Conservation (phyloP, 192 early-diverging fungal genomes). For the Chytriomyces confervae region DNA sequence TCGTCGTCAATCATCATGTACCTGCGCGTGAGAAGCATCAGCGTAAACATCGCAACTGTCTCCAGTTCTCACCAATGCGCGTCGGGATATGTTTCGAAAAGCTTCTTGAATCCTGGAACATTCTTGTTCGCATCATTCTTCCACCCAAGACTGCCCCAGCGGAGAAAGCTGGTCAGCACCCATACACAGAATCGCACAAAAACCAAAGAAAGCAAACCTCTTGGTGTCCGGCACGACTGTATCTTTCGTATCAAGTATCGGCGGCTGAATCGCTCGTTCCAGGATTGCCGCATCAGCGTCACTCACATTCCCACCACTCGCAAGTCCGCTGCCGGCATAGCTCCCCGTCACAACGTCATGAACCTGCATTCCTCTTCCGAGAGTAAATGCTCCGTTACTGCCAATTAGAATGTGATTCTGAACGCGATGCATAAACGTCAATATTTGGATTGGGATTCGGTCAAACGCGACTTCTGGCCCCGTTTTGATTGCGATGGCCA, state of each 20-base stretch:
- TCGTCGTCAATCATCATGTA: slow-evolving; percentile 71
- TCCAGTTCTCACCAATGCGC: slow-evolving; percentile 51
- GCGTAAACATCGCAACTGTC: background rate
- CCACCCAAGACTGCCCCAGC: slow-evolving; percentile 44
- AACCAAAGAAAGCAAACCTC: background rate
- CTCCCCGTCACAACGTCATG: slow-evolving; percentile 20
- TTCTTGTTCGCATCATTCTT: slow-evolving; percentile 63
- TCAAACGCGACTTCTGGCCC: slow-evolving; percentile 55
- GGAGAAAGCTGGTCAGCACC: too few species aligned
- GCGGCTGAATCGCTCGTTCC: background rate
- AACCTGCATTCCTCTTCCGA: slow-evolving; percentile 41
- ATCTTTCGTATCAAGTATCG: background rate
- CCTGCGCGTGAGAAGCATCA: background rate
- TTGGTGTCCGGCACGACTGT: background rate
- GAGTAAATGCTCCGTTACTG: slow-evolving; percentile 40
- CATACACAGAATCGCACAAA: too few species aligned
- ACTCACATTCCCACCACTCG: background rate
- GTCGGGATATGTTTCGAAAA: slow-evolving; percentile 57
- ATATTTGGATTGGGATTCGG: slow-evolving; percentile 54
- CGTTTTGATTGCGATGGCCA: slow-evolving; percentile 61
- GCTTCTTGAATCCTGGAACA: slow-evolving; percentile 55
- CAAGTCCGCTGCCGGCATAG: background rate
- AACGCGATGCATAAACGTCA: slow-evolving; percentile 52
- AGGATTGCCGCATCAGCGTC: background rate
- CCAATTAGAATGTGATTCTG: slow-evolving; percentile 58